Base-by-base conservation (phyloP, 2,329 filamentous ascomycete genomes). In the Davidsoniella australis region DNA sequence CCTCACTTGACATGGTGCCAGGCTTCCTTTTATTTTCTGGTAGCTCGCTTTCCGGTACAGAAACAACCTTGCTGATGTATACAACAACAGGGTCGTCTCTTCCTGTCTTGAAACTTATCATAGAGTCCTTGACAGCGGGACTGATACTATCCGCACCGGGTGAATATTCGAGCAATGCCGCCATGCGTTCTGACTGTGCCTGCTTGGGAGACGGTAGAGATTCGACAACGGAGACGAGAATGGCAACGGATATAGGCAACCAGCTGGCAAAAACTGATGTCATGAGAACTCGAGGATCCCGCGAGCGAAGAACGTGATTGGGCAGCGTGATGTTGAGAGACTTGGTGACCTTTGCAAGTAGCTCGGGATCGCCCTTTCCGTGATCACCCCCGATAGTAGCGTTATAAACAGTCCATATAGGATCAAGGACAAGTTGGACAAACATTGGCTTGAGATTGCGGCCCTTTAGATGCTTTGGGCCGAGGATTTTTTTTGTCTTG, bases 11-110 rank as follows among this genome's bases (percentile, higher is more conserved):
- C 59, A 96, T 72, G 41, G 79, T 78, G 0, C 81, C 80, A 14
- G 66, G 63, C 14, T 78, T 73, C 42, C 85, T 74, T 63, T 82
- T 93, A 62, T 94, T 94, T 47, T 89, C 77, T 0, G 85, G 84
- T 4, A 98, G 69, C 58, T 98, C 89, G 63, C 85, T 95, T 59
- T 93, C 85, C 0, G 87, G 89, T 10, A 98, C 73, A 0, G 91
- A 91, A 1, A 96, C 85, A 87, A 98, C 95, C 63, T 98, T 98
- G 66, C 89, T 96, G 53, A 98, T 85, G 56, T 94, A 98, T 7
- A 85, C 89, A 1, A 98, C 85, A 0, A 94, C 78, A 0, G 89
- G 88, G 51, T 83, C 82, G 0, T 78, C 71, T 38, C 75, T 70
- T 0, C 71, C 72, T 3, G 76, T 76, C 58, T 83, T 84, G 60